phyloP scores from a whole-genome alignment of 805 yeast species.

The Myxozyma lipomycoides region DNA sequence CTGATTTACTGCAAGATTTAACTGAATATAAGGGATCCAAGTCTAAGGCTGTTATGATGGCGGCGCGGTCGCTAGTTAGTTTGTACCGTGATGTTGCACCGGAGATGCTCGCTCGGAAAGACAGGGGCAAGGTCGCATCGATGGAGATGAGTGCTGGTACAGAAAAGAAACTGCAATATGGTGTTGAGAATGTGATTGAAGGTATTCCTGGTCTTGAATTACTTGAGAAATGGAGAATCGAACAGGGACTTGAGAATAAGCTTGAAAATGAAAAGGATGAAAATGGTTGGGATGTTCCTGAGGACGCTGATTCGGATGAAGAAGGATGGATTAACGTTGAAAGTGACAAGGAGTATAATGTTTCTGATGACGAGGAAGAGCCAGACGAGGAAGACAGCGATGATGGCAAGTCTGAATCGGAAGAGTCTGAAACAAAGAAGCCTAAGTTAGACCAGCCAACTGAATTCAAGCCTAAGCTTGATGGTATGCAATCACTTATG shows the following conservation, averaged over 20 bases:
- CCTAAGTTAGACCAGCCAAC: slow-evolving; percentile 3
- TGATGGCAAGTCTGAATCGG: slow-evolving; percentile 33
- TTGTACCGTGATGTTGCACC: slow-evolving; percentile 94
- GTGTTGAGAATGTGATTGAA: slow-evolving; percentile 65
- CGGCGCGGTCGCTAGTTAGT: slow-evolving; percentile 82
- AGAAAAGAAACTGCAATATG: slow-evolving; percentile 45
- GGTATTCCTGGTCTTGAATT: slow-evolving; percentile 90
- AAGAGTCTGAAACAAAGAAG: slow-evolving; percentile 14
- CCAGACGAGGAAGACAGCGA: slow-evolving; percentile 45
- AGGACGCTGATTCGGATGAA: slow-evolving; percentile 39
- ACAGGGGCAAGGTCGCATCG: slow-evolving; percentile 88
- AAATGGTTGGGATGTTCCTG: slow-evolving; percentile 38
- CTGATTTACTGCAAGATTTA: slow-evolving; percentile 81
- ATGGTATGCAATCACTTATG: slow-evolving; percentile 49
- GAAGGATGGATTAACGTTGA: slow-evolving; percentile 93
- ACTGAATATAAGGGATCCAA: slow-evolving; percentile 89
- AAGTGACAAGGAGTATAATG: slow-evolving; percentile 52
- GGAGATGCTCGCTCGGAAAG: slow-evolving; percentile 84
- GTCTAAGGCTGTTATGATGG: slow-evolving; percentile 89
- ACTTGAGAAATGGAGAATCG: slow-evolving; percentile 77
- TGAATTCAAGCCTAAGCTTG: neutral
- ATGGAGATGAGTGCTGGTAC: slow-evolving; percentile 63
- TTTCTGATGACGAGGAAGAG: slow-evolving; percentile 32
- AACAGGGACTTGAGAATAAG: slow-evolving; percentile 50
- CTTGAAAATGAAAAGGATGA: slow-evolving; percentile 43